Evolutionary conservation across 2,329 filamentous ascomycete genomes (phyloP), one percentile per base, ranked within the genome.

Genomic region (Xylariaceae sp.): DNA sequence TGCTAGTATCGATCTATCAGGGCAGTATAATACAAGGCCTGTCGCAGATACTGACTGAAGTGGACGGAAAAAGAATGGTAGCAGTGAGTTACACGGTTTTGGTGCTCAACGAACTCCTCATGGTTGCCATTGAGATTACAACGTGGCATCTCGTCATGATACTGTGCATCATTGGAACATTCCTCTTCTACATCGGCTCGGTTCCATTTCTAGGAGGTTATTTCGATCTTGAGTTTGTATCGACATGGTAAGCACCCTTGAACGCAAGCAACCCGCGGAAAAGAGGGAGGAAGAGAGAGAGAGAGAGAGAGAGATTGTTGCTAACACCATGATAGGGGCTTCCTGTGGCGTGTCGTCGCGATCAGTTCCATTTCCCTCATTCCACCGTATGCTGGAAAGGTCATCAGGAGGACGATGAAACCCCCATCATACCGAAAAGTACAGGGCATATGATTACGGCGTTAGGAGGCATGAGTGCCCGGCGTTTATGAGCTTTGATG

Each of bases 141-240:
- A 99, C 94, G 0, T 99, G 94, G 94, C 94, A 97, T 74, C 88
- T 88, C 45, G 81, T 93, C 63, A 97, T 97, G 92, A 87, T 96
- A 57, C 77, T 90, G 55, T 88, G 83, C 66, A 88, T 97, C 62
- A 70, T 96, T 4, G 92, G 90, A 11, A 99, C 94, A 0, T 87
- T 89, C 50, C 73, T 88, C 34, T 73, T 93, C n/a, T 99, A 90
- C 70, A 79, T 92, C 30, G 90, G 85, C 2, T 91, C 86, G 45
- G 80, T 97, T 17, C 94, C 94, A 2, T 96, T 97, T 68, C 74
- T 99, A 18, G 89, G 88, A 2, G 81, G 82, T n/a, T 97, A 97
- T 73, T 97, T 94, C 74, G 91, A 97, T 70, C 80, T 97, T 45
- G 76, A 75, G 34, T 97, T 89, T 73, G 78, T 97, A 49, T 80